These are phyloP conservation scores for Pichiaceae sp. DNA, from an alignment of 1,139 yeast genomes.

Conservation along the genomic window DNA sequence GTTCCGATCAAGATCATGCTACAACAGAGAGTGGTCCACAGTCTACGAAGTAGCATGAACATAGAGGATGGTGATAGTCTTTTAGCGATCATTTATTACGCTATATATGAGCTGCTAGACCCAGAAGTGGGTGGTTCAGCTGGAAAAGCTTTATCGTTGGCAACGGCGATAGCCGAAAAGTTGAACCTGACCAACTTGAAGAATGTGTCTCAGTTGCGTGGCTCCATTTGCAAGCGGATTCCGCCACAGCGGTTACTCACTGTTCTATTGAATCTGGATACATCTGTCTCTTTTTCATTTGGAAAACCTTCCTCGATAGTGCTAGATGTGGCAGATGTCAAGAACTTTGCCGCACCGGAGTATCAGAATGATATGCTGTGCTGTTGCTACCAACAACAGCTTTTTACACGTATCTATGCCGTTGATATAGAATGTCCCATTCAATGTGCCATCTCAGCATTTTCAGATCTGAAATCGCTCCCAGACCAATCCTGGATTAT, in stretches of 20 bases:
- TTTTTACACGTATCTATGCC: conserved; percentile 1
- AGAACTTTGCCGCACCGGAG: background rate
- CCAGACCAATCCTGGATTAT: background rate
- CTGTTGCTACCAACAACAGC: background rate
- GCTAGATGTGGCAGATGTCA: conserved; percentile 2
- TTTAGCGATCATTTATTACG: conserved; percentile 8
- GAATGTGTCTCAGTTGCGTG: conserved; percentile 5
- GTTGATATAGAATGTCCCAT: background rate
- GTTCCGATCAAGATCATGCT: conserved; percentile 12
- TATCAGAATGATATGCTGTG: background rate
- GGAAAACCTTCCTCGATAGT: conserved; percentile 9
- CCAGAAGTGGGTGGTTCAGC: conserved; percentile 12
- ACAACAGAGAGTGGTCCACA: conserved; percentile 10
- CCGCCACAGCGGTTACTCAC: conserved; percentile 6
- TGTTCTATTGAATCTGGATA: conserved; percentile 8
- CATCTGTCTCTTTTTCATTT: conserved; percentile 6
- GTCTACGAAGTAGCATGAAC: conserved; percentile 6
- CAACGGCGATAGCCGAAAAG: conserved; percentile 13
- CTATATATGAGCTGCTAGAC: conserved; percentile 13
- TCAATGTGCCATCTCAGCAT: conserved; percentile 3
- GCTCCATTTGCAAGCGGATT: conserved; percentile 7
- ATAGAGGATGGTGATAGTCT: conserved; percentile 12
- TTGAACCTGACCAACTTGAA: conserved; percentile 8
- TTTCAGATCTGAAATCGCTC: conserved; percentile 1
- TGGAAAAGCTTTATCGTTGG: conserved; percentile 12